Evolutionary conservation across 1,139 yeast species (phyloP).

Genomic region (Yamadazyma dushanensis): DNA sequence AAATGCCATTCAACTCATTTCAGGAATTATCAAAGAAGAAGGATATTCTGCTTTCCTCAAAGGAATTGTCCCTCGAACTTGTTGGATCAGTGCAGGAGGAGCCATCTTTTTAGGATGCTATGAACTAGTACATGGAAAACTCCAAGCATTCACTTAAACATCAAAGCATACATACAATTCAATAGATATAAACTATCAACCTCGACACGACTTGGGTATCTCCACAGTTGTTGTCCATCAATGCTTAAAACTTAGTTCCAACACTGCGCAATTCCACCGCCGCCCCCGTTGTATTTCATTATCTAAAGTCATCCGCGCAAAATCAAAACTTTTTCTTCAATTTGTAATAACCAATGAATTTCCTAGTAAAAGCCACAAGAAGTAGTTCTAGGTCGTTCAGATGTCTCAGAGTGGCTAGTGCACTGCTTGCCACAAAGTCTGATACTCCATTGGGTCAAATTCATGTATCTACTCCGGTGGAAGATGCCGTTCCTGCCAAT

Average conservation of each 20-base stretch:
- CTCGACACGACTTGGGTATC: too few species aligned
- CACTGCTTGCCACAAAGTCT: constrained; percentile 2
- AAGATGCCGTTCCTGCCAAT: constrained; percentile 14
- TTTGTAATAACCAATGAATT: constrained; percentile 2
- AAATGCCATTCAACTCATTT: constrained; percentile 46
- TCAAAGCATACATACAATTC: constrained; percentile 4
- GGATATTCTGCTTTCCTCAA: constrained; percentile 68
- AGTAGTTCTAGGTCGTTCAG: constrained; percentile 1
- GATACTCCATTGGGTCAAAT: constrained; percentile 12
- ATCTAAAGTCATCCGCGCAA: constrained; percentile 1
- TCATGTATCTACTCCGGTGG: constrained; percentile 16
- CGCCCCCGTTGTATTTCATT: not conserved
- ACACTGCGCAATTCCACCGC: not conserved
- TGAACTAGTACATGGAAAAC: constrained; percentile 57
- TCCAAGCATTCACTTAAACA: constrained; percentile 1
- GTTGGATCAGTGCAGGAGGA: constrained; percentile 99
- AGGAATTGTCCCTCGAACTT: constrained; percentile 91
- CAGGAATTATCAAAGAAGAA: constrained; percentile 56
- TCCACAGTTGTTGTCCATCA: too few species aligned
- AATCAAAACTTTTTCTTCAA: not conserved
- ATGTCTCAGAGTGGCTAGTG: not conserved
- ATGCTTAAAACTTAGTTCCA: not conserved
- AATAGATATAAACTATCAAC: not conserved
- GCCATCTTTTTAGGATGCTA: constrained; percentile 94
- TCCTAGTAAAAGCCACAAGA: not conserved